Conservation (phyloP, 768 basidiomycete genomes). For the Mycena filopes region DNA sequence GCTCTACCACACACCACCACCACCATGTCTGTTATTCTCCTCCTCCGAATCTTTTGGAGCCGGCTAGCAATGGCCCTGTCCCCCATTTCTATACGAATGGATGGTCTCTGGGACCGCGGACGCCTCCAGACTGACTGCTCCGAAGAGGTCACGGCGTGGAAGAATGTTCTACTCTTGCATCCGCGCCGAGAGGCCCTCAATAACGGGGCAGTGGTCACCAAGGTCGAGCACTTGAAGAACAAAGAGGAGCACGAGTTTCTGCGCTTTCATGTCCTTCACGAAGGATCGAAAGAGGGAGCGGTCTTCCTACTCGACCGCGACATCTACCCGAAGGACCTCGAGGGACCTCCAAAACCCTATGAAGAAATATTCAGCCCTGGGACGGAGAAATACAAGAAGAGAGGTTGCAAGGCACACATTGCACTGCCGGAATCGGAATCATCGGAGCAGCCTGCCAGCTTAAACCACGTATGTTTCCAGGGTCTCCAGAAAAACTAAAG, state of each 20-base stretch:
- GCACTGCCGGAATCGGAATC: neutral
- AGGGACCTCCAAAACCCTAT: conserved; percentile 4
- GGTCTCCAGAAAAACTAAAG: neutral
- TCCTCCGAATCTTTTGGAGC: conserved; percentile 16
- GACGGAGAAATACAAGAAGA: neutral
- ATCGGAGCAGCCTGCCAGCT: too few species aligned
- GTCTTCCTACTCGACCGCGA: conserved; percentile 12
- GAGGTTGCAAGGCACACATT: neutral
- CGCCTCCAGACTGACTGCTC: conserved; percentile 7
- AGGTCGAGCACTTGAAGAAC: conserved; percentile 21
- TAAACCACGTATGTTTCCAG: neutral
- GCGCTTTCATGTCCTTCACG: conserved; percentile 11
- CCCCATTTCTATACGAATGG: neutral
- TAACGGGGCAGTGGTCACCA: conserved; percentile 12
- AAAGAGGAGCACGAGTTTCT: conserved; percentile 18
- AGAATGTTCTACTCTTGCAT: conserved; percentile 6
- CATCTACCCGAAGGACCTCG: conserved; percentile 17
- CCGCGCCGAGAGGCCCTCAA: conserved; percentile 6
- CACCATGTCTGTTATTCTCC: conserved; percentile 11
- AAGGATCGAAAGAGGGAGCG: neutral
- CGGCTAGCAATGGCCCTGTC: conserved; percentile 13
- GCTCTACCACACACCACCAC: conserved; percentile 13
- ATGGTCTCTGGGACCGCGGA: conserved; percentile 9
- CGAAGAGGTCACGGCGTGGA: conserved; percentile 1
- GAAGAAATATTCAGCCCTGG: neutral